phyloP scores from a whole-genome alignment of 305 asterid genomes.

The Plantago rigida region DNA sequence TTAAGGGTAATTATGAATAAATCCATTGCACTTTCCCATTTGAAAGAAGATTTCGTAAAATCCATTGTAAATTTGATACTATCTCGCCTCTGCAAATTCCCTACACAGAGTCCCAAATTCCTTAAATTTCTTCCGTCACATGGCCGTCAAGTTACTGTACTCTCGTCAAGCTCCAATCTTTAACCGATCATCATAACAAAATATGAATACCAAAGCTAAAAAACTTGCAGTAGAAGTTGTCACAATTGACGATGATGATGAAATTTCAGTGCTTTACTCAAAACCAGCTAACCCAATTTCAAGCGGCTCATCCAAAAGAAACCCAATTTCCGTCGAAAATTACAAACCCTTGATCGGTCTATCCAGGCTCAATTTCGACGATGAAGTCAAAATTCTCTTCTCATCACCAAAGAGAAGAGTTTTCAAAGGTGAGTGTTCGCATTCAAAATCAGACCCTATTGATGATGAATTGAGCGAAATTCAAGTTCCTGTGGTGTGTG shows the following conservation, averaged over 20 bases:
- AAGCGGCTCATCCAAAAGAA: slow-evolving; percentile 25
- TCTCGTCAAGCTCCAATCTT: no score
- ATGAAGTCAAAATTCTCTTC: slow-evolving; percentile 19
- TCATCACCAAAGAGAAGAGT: slow-evolving; percentile 5
- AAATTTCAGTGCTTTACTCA: neutral
- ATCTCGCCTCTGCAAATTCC: no score
- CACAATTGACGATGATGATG: neutral
- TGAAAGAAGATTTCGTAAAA: no score
- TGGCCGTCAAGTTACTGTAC: no score
- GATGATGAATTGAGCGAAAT: neutral
- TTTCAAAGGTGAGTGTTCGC: slow-evolving; percentile 36
- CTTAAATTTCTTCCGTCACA: no score
- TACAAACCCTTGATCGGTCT: slow-evolving; percentile 23
- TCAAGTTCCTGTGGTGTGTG: slow-evolving; percentile 28
- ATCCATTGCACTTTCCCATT: no score
- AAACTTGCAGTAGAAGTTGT: neutral
- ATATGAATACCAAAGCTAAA: neutral
- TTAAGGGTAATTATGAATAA: no score
- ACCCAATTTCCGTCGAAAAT: slow-evolving; percentile 34
- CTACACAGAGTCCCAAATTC: no score
- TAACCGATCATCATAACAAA: no score
- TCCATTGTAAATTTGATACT: no score
- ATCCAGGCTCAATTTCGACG: slow-evolving; percentile 18
- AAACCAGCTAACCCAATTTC: neutral
- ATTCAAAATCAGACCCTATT: slow-evolving; percentile 13